Percentiles rank a stretch among this genome's conserved stretches.
Conservation (phyloP, 2,329 filamentous ascomycete genomes). For the Fusarium camptoceras region DNA sequence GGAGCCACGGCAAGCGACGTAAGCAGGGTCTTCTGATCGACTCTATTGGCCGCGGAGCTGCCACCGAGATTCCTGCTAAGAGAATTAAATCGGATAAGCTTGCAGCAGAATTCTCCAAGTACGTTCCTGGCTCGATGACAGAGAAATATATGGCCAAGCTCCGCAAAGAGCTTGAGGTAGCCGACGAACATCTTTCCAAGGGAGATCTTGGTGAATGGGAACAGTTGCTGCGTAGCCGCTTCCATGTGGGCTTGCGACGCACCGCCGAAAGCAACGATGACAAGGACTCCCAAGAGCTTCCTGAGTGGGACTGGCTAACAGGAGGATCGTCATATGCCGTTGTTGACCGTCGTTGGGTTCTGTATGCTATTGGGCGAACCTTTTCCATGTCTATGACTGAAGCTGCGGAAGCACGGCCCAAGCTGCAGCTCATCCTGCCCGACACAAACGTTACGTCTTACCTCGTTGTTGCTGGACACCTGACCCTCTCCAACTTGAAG, state of each 20-base stretch:
- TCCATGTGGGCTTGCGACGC: constrained; percentile 56
- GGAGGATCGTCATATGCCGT: constrained; percentile 61
- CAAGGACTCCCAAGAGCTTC: constrained; percentile 46
- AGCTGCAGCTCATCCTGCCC: constrained; percentile 56
- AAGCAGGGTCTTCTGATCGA: constrained; percentile 76
- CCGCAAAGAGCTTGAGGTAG: constrained; percentile 57
- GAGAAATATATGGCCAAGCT: constrained; percentile 62
- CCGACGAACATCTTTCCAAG: constrained; percentile 61
- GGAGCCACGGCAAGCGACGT: constrained; percentile 65
- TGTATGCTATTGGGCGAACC: constrained; percentile 71
- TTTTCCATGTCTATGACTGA: constrained; percentile 64
- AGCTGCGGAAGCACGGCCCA: constrained; percentile 52
- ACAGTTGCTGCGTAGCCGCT: constrained; percentile 60
- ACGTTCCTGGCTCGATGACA: constrained; percentile 63
- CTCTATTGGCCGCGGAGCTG: constrained; percentile 74
- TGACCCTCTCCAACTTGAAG: constrained; percentile 69
- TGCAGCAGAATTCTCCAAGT: constrained; percentile 51
- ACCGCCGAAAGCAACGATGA: constrained; percentile 36
- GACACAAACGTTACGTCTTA: constrained; percentile 69
- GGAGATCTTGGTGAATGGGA: constrained; percentile 64
- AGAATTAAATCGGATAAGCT: constrained; percentile 48
- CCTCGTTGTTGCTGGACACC: constrained; percentile 69
- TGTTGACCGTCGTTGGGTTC: constrained; percentile 73
- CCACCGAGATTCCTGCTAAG: constrained; percentile 53
- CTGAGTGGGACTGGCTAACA: constrained; percentile 65